Conservation (phyloP, 495 filamentous ascomycete genomes). For the Talaromyces liani region DNA sequence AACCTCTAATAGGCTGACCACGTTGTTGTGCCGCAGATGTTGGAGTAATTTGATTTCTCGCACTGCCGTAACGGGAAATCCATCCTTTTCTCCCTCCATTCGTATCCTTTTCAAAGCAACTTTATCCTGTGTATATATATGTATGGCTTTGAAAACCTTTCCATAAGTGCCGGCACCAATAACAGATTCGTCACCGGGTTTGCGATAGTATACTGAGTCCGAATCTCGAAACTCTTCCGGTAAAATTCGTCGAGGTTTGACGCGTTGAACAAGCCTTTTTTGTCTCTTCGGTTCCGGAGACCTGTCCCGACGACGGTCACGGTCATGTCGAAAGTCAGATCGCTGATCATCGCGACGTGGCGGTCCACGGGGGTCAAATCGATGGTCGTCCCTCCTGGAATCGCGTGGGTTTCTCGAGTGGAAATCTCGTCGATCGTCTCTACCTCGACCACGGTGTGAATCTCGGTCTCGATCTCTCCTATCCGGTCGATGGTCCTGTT, state of each 20-base stretch:
- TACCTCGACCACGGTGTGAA: constrained; percentile 33
- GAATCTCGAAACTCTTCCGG: constrained; percentile 63
- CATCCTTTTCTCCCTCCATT: constrained; percentile 96
- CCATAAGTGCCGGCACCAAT: constrained; percentile 91
- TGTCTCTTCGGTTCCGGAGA: constrained; percentile 46
- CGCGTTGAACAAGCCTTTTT: constrained; percentile 60
- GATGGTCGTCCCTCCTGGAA: constrained; percentile 34
- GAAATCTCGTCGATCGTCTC: constrained; percentile 28
- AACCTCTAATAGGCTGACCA: constrained; percentile 77
- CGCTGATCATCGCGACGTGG: constrained; percentile 27
- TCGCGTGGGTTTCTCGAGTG: constrained; percentile 43
- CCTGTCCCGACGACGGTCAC: constrained; percentile 34
- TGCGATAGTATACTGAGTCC: constrained; percentile 83
- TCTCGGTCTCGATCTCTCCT: constrained; percentile 32
- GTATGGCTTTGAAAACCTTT: constrained; percentile 96
- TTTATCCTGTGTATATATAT: constrained; percentile 84
- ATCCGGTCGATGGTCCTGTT: constrained; percentile 34
- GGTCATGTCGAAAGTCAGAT: constrained; percentile 31
- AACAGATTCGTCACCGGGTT: constrained; percentile 90
- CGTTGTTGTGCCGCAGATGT: constrained; percentile 83
- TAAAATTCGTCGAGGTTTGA: constrained; percentile 65
- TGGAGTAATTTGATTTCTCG: constrained; percentile 95
- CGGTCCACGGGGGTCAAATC: constrained; percentile 32
- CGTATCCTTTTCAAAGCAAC: constrained; percentile 91
- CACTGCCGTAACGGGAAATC: constrained; percentile 94